Percentiles rank a stretch among this genome's conserved stretches.
phyloP scores from a whole-genome alignment of 2,329 filamentous ascomycete genomes.

The Alternaria infectoria region DNA sequence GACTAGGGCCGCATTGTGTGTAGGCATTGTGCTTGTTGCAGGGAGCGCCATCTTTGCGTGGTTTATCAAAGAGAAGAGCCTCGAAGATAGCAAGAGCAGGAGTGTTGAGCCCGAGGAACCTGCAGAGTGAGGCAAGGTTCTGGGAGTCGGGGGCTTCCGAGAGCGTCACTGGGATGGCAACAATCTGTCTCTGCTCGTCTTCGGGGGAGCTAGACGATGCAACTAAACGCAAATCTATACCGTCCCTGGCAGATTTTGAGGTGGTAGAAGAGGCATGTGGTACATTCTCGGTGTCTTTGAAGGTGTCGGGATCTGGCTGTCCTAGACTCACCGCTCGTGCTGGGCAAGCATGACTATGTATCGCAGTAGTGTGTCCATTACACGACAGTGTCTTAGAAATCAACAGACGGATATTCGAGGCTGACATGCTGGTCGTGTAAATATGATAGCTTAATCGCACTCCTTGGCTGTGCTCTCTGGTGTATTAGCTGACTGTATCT shows the following conservation, averaged over 20 bases:
- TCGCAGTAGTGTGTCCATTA: background rate
- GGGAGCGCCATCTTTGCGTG: slow-evolving; percentile 56
- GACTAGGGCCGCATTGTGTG: slow-evolving; percentile 58
- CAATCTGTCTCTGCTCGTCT: background rate
- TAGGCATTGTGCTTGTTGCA: slow-evolving; percentile 58
- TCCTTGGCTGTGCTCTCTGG: background rate
- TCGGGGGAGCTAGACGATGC: background rate
- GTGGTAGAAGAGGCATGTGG: background rate
- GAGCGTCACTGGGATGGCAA: background rate
- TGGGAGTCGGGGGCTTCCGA: background rate
- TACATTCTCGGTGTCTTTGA: background rate
- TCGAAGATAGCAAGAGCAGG: slow-evolving; percentile 20
- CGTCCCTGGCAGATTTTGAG: background rate
- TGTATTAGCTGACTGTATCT: background rate
- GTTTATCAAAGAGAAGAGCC: slow-evolving; percentile 53
- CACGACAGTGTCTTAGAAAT: background rate
- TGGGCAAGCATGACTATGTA: background rate
- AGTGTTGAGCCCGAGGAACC: background rate
- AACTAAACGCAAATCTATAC: background rate
- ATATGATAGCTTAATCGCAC: background rate
- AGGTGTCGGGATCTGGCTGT: background rate
- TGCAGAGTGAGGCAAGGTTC: background rate
- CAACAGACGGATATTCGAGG: background rate
- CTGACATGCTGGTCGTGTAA: background rate
- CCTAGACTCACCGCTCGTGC: background rate